Evolutionary conservation across 306 rosid species (phyloP), one percentile per base, ranked within the genome.

Genomic region (Senna siamea): DNA sequence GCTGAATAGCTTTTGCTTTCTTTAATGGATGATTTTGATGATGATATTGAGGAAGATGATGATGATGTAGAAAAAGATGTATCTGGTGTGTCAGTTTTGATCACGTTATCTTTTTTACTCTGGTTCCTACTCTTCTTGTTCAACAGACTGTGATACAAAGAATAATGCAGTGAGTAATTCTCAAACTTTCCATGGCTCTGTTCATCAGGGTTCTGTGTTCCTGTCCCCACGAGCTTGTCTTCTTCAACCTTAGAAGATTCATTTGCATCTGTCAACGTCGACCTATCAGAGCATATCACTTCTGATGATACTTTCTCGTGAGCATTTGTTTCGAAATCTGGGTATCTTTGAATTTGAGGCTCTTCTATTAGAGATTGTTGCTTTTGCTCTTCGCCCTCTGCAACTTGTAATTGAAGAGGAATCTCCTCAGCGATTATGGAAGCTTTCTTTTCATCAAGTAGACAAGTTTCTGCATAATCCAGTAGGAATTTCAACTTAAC

Each of bases 1-100:
- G 75, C 60, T 3, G 92, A 85, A 72, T 84, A 77, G 79, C 83
- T 89, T 74, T 80, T 87, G 41, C 74, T 70, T 85, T 79, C 87
- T 22, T 50, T 77, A 17, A 74, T 74, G 1, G 93, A 53, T 9
- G 88, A 60, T 13, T 78, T 71, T 0, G 78, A 78, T 1, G 80
- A 34, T 0, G 92, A 64, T 37, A 37, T 37, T 14, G 66, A 59
- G 1, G 66, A 34, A 0, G 44, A 59, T 5, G 79, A 59, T 2
- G 73, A 72, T 5, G 89, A 66, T 6, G 82, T 74, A 7, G 87
- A 83, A 14, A 75, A 26, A 3, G 90, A 75, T 38, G 83, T 67
- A 11, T 77, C 74, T 47, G 77, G 81, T n/a, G 84, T 63, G 13
- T 41, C 53, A 19, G 50, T 71, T 79, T 85, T 85, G 2, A 70